Evolutionary conservation across 2,329 filamentous ascomycete species (phyloP).

Genomic region (Phialophora expanda): DNA sequence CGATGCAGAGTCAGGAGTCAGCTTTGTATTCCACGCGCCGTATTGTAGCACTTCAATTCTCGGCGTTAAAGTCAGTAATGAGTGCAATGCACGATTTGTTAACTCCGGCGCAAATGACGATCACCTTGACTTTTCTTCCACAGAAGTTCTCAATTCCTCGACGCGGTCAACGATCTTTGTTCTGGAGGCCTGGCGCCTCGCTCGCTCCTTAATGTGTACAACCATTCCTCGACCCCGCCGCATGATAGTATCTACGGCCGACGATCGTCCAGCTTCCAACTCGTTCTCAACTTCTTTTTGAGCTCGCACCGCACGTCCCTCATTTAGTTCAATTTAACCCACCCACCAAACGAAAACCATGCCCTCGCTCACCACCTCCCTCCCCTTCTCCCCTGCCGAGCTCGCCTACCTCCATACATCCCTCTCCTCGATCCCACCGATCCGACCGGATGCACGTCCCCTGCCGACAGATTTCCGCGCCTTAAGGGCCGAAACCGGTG

Average conservation of each 20-base stretch:
- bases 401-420: conserved; percentile 93
- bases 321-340: not conserved
- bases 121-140: not conserved
- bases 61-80: not conserved
- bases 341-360: conserved; percentile 4
- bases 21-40: not conserved
- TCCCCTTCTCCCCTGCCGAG: conserved; percentile 89
- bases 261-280: too few relatives aligned
- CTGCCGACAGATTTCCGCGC: conserved; percentile 83
- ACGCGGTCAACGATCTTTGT: not conserved
- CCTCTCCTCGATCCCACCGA: conserved; percentile 78
- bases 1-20: not conserved
- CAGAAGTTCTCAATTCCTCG: not conserved
- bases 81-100: not conserved
- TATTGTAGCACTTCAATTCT: not conserved
- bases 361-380: conserved; percentile 36
- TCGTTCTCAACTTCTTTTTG: too few relatives aligned
- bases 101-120: conserved; percentile 1
- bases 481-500: conserved; percentile 84
- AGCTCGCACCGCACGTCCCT: not conserved
- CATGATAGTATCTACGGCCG: not conserved
- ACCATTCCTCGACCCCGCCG: not conserved
- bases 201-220: not conserved
- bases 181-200: conserved; percentile 16
- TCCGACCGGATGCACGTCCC: conserved; percentile 84